A percentile compares a stretch with the other conserved stretches of the same genome.
These are phyloP conservation scores for Hyaloscypha variabilis DNA, from an alignment of 495 filamentous ascomycete genomes.

Conservation along the genomic window DNA sequence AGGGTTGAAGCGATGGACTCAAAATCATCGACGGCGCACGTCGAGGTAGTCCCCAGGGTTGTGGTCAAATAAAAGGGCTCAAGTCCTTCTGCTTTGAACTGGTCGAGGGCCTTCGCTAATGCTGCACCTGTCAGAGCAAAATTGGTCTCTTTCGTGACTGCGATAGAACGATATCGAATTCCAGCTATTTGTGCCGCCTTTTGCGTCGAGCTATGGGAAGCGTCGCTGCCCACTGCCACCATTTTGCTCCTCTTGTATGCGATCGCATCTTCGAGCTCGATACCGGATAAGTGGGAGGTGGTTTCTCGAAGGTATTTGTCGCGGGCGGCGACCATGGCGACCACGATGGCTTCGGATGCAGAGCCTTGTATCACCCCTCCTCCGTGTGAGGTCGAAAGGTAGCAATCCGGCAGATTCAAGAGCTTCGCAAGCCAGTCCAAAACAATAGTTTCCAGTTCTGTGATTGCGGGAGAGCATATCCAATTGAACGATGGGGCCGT, in stretches of 20 bases:
- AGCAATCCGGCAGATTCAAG: slow-evolving; percentile 73
- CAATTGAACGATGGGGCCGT: slow-evolving; percentile 95
- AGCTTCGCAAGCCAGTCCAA: slow-evolving; percentile 88
- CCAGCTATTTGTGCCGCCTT: slow-evolving; percentile 90
- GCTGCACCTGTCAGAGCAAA: slow-evolving; percentile 71
- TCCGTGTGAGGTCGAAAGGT: slow-evolving; percentile 72
- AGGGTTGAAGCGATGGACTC: slow-evolving; percentile 67
- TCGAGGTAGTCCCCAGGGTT: slow-evolving; percentile 86
- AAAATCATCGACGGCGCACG: slow-evolving; percentile 86
- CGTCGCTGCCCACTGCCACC: slow-evolving; percentile 79
- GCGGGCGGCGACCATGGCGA: slow-evolving; percentile 84
- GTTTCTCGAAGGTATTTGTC: slow-evolving; percentile 74
- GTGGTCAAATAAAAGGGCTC: slow-evolving; percentile 85
- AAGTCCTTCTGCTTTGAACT: slow-evolving; percentile 63
- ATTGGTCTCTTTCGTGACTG: slow-evolving; percentile 59
- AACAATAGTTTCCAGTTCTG: slow-evolving; percentile 92
- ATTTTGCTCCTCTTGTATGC: slow-evolving; percentile 68
- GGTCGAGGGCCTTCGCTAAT: slow-evolving; percentile 61
- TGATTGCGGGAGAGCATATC: slow-evolving; percentile 94
- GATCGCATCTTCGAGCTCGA: slow-evolving; percentile 64
- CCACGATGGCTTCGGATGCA: slow-evolving; percentile 86
- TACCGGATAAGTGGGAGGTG: slow-evolving; percentile 53
- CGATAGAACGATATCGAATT: slow-evolving; percentile 71
- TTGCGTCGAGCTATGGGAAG: slow-evolving; percentile 80
- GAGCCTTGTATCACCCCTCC: slow-evolving; percentile 92